Percentiles rank a stretch among this genome's conserved stretches.
phyloP scores from a whole-genome alignment of 2,329 filamentous ascomycete genomes.

The Alternaria angustiovoidea region DNA sequence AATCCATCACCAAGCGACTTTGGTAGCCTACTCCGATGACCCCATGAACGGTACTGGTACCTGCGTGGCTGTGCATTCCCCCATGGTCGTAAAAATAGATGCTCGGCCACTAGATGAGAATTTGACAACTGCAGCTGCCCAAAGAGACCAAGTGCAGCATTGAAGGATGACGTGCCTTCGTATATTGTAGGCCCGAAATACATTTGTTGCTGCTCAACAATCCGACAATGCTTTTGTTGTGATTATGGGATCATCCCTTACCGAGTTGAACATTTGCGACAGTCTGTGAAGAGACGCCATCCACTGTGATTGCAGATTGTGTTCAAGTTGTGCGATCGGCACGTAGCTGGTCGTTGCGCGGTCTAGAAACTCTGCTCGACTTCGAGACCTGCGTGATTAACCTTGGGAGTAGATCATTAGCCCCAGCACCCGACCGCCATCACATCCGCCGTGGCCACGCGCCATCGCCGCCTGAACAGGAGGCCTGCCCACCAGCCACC shows the following conservation, averaged over 20 bases:
- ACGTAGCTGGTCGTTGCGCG: conserved; percentile 1
- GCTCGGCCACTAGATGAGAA: conserved; percentile 9
- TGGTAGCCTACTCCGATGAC: background rate
- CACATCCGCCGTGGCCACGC: conserved; percentile 6
- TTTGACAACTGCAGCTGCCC: conserved; percentile 6
- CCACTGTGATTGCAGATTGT: background rate
- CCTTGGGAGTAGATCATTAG: background rate
- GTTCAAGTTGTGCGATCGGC: conserved; percentile 1
- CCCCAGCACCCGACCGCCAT: background rate
- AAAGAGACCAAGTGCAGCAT: conserved; percentile 3
- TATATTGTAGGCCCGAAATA: background rate
- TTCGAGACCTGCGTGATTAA: conserved; percentile 1
- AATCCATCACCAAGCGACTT: background rate
- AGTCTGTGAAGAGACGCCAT: background rate
- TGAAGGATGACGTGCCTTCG: conserved; percentile 2
- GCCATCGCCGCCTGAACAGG: background rate
- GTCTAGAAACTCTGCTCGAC: conserved; percentile 2
- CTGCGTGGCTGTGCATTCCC: conserved; percentile 12
- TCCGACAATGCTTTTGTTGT: background rate
- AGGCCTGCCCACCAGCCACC: conserved; percentile 2
- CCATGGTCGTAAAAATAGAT: conserved; percentile 13
- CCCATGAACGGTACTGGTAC: conserved; percentile 4
- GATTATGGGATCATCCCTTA: background rate
- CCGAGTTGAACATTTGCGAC: background rate
- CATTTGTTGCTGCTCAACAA: background rate